These are phyloP conservation scores for Phylloporus rhodoxanthus DNA, from an alignment of 768 basidiomycete species.

Conservation along the genomic window DNA sequence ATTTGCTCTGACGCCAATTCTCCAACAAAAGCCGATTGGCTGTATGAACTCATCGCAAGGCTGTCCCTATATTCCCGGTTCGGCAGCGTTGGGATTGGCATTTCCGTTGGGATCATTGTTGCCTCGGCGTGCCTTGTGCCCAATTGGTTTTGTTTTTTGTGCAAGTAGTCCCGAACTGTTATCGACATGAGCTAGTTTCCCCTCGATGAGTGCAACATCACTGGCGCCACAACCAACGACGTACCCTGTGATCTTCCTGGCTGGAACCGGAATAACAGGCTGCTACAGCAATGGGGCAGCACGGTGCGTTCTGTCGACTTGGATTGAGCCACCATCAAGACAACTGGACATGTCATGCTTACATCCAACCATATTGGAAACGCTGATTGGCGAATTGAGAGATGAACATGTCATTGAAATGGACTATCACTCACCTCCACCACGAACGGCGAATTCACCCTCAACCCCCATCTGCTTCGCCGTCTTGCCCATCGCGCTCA, in stretches of 20 bases:
- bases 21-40: constrained; percentile 30
- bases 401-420: neutral
- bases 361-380: constrained; percentile 86
- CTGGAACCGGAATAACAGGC: constrained; percentile 81
- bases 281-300: constrained; percentile 73
- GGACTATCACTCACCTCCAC: constrained; percentile 57
- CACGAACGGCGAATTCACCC: constrained; percentile 57
- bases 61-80: constrained; percentile 29
- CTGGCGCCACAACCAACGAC: constrained; percentile 22
- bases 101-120: constrained; percentile 24
- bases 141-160: constrained; percentile 41
- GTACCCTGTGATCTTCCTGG: constrained; percentile 71
- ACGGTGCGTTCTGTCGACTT: constrained; percentile 60
- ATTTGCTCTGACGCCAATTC: constrained; percentile 33
- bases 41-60: constrained; percentile 24
- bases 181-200: constrained; percentile 51
- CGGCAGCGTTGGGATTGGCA: constrained; percentile 26
- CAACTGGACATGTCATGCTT: constrained; percentile 8
- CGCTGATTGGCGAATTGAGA: constrained; percentile 38
- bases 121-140: constrained; percentile 18
- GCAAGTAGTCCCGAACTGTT: constrained; percentile 64
- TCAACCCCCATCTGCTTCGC: constrained; percentile 67
- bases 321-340: constrained; percentile 2
- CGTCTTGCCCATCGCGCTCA: constrained; percentile 77
- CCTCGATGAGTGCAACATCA: constrained; percentile 3